A percentile compares a stretch with the other conserved stretches of the same genome.
phyloP scores from a whole-genome alignment of 176 grass and related monocot species.

The Carex scoparia region DNA sequence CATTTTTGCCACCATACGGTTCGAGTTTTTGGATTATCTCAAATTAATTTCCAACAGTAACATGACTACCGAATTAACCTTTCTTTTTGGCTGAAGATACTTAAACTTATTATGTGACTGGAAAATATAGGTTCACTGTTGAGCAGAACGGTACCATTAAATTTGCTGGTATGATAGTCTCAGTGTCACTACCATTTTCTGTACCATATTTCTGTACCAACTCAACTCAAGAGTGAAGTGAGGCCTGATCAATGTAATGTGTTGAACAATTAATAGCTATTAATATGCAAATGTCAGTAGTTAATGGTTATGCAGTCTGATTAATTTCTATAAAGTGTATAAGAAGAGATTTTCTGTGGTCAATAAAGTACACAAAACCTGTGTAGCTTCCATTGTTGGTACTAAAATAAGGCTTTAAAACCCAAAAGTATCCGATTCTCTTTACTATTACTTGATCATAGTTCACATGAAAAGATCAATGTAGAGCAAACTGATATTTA shows the following conservation, averaged over 20 bases:
- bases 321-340: neutral
- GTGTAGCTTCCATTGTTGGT: neutral
- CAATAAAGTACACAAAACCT: neutral
- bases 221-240: neutral
- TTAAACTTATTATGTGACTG: neutral
- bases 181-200: neutral
- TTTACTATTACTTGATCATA: neutral
- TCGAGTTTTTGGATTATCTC: no score
- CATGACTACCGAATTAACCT: no score
- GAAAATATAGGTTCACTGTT: neutral
- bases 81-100: no score
- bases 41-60: no score
- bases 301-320: neutral
- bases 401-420: neutral
- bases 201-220: neutral
- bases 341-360: neutral
- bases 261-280: slow-evolving; percentile 1
- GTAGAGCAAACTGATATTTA: neutral
- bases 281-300: neutral
- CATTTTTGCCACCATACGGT: no score
- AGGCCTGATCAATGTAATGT: neutral
- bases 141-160: neutral
- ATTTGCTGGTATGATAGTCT: neutral
- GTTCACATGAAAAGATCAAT: neutral
- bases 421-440: neutral